phyloP scores from a whole-genome alignment of 2,329 filamentous ascomycete species.

The Diaporthe citri region DNA sequence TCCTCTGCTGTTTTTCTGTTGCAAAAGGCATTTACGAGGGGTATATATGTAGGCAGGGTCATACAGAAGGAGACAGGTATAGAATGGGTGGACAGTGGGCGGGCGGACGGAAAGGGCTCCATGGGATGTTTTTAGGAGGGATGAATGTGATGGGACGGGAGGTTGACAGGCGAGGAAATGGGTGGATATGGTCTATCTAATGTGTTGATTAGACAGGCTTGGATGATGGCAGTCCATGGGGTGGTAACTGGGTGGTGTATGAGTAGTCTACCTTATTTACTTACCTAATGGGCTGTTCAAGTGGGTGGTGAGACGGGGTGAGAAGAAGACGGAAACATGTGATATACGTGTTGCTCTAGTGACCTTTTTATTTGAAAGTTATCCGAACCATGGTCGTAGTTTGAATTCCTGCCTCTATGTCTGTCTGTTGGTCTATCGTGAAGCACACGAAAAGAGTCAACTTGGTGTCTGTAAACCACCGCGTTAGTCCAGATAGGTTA shows the following conservation, averaged over 20 bases:
- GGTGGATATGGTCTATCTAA: neutral
- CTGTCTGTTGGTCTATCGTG: neutral
- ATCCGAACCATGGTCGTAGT: neutral
- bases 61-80: constrained; percentile 1
- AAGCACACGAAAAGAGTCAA: neutral
- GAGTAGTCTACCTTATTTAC: neutral
- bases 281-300: neutral
- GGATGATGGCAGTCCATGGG: neutral
- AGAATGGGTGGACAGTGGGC: neutral
- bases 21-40: constrained; percentile 24
- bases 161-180: neutral
- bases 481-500: neutral
- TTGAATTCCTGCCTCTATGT: neutral
- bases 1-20: neutral
- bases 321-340: neutral
- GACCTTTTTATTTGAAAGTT: neutral
- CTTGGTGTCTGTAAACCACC: too few relatives aligned
- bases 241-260: neutral
- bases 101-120: neutral
- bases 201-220: neutral
- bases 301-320: neutral
- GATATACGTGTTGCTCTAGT: neutral
- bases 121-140: neutral
- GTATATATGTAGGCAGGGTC: neutral
- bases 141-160: neutral